Conservation (phyloP, 2,329 filamentous ascomycete genomes). For the Sporothrix brunneoviolacea region DNA sequence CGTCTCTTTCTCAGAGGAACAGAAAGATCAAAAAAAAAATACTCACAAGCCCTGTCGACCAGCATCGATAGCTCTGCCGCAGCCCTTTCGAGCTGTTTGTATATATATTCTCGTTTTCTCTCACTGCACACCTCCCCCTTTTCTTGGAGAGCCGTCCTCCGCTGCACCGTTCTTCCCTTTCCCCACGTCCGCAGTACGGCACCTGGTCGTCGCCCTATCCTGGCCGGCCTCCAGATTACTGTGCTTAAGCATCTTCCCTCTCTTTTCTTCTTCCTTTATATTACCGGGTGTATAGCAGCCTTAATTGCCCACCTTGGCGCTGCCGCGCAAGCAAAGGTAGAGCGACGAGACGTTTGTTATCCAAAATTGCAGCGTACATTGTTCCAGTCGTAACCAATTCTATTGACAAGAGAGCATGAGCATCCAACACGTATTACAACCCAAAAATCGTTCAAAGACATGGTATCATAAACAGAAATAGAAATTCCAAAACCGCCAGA, state of each 20-base stretch:
- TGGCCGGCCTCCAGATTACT: background rate
- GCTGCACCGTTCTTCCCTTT: background rate
- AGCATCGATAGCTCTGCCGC: too few species aligned
- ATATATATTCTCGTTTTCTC: conserved; percentile 1
- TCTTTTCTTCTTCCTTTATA: background rate
- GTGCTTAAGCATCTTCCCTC: background rate
- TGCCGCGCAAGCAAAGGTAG: background rate
- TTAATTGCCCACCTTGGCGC: conserved; percentile 1
- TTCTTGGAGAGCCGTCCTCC: too few species aligned
- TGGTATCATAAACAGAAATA: background rate
- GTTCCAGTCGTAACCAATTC: too few species aligned
- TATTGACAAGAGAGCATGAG: too few species aligned
- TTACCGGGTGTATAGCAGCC: conserved; percentile 6
- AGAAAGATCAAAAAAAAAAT: too few species aligned
- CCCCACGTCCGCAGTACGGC: background rate
- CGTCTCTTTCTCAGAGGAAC: too few species aligned
- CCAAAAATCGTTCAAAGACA: background rate
- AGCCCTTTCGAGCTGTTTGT: background rate
- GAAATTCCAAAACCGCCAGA: too few species aligned
- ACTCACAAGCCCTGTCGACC: too few species aligned
- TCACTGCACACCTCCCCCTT: too few species aligned
- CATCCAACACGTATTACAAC: background rate
- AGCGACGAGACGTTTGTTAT: too few species aligned
- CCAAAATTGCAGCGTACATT: too few species aligned
- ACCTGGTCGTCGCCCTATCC: background rate